Evolutionary conservation across 202 grass and related monocot species (phyloP), one percentile per base, ranked within the genome.

Genomic region (Hordeum pubiflorum): DNA sequence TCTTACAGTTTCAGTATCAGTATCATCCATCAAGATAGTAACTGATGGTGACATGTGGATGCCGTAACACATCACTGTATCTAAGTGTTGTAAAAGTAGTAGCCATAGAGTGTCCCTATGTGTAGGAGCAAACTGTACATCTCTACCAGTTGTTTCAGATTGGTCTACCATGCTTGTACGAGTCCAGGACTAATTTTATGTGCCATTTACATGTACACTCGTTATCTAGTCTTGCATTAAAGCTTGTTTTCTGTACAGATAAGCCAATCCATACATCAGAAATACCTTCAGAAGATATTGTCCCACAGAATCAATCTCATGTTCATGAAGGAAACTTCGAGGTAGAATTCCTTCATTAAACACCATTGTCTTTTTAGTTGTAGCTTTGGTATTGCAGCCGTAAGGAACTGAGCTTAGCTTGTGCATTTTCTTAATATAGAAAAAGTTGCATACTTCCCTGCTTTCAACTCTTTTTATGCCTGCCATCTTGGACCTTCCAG

Each of bases 241-340:
- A 52, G 29, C 39, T 69, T 69, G 67, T 69, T 83, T 79, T 79
- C 38, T 83, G 29, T 69, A 75, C 75, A 89, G 88, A 76, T 69
- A 76, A 37, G 9, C 36, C 79, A 31, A 69, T 46, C 34, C 61
- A 79, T 79, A 39, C 75, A 43, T 46, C 17, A 22, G 88, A 89
- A 59, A 58, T 80, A 55, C 75, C 69, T 79, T 14, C 23, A 22
- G 80, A 79, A 79, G 75, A 71, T 83, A 83, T 63, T 79, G 43
- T 36, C 56, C 20, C 54, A 71, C 48, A 57, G 3, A 70, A 83
- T 79, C 69, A 70, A 62, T 41, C 80, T 79, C 68, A 79, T 54
- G 41, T 36, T 57, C 24, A 75, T 63, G 33, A 34, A 58, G 80
- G 52, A 29, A 80, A 68, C 61, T 43, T 17, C 41, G 66, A 83